Evolutionary conservation across 139 green algal genomes (phyloP).

Genomic region (Tetradesmus lagerheimii): DNA sequence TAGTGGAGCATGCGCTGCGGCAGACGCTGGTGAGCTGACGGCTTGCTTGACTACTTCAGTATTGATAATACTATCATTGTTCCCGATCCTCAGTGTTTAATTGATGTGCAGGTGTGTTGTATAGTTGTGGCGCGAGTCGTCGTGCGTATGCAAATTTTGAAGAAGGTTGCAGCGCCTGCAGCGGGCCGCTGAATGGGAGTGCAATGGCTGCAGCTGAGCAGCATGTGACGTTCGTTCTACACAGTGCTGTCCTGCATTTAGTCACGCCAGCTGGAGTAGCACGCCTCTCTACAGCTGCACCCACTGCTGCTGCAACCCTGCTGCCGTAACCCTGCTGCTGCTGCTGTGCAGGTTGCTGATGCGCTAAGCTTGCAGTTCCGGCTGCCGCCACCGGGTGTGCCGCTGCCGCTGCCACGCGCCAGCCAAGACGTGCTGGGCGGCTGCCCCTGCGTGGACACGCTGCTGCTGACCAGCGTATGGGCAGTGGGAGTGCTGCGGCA

Average conservation of each 20-base stretch:
- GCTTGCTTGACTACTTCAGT: background rate
- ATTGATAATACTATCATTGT: background rate
- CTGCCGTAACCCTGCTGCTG: background rate
- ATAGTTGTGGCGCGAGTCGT: too few relatives aligned
- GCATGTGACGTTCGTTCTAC: too few relatives aligned
- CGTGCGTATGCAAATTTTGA: too few relatives aligned
- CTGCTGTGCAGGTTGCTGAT: slow-evolving; percentile 71
- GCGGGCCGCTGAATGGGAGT: too few relatives aligned
- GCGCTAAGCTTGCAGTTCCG: slow-evolving; percentile 84
- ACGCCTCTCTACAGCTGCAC: too few relatives aligned
- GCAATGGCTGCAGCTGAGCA: too few relatives aligned
- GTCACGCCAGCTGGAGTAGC: too few relatives aligned
- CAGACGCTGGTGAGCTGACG: slow-evolving; percentile 53
- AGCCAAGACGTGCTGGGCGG: slow-evolving; percentile 67
- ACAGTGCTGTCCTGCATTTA: too few relatives aligned
- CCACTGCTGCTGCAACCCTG: background rate
- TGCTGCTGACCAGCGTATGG: slow-evolving; percentile 87
- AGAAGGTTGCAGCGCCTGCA: too few relatives aligned
- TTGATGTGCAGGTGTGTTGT: too few relatives aligned
- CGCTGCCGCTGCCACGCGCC: slow-evolving; percentile 54
- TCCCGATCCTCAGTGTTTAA: too few relatives aligned
- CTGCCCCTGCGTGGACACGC: slow-evolving; percentile 70
- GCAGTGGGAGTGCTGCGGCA: slow-evolving; percentile 80
- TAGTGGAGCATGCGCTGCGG: slow-evolving; percentile 82
- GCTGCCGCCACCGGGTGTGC: slow-evolving; percentile 75